Evolutionary conservation across 2,329 filamentous ascomycete genomes (phyloP).

Genomic region (Plectosphaerella cucumerina): DNA sequence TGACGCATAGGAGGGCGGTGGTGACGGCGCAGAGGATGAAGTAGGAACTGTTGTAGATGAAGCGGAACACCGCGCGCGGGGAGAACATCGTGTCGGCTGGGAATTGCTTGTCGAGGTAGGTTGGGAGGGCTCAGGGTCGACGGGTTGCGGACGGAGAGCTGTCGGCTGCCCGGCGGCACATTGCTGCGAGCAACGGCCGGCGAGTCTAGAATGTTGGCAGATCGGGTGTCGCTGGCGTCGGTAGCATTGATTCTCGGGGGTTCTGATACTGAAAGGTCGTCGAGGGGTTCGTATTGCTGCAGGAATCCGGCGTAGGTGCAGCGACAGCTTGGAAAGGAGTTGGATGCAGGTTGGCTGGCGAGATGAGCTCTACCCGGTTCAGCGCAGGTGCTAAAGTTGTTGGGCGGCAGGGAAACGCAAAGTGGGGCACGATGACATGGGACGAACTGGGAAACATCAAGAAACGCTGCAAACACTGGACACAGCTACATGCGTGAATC

Average conservation of each 20-base stretch:
- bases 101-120: constrained; percentile 21
- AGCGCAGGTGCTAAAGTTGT: no score
- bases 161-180: no score
- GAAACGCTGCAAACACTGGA: no score
- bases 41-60: constrained; percentile 80
- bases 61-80: constrained; percentile 60
- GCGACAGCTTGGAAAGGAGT: no score
- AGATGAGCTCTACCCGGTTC: no score
- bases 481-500: no score
- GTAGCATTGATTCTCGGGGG: no score
- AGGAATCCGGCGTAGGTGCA: neutral
- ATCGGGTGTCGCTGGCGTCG: no score
- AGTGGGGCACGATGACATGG: neutral
- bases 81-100: constrained; percentile 29
- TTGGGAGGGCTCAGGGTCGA: constrained; percentile 16
- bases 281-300: neutral
- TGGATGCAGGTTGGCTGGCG: no score
- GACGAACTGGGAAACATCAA: neutral
- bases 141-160: constrained; percentile 23
- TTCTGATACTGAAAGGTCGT: neutral
- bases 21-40: constrained; percentile 71
- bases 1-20: constrained; percentile 69
- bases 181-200: neutral
- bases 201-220: constrained; percentile 1
- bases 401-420: no score